A percentile compares a stretch with the other conserved stretches of the same genome.
These are phyloP conservation scores for Penicillium verhagenii DNA, from an alignment of 495 filamentous ascomycete species.

Conservation along the genomic window DNA sequence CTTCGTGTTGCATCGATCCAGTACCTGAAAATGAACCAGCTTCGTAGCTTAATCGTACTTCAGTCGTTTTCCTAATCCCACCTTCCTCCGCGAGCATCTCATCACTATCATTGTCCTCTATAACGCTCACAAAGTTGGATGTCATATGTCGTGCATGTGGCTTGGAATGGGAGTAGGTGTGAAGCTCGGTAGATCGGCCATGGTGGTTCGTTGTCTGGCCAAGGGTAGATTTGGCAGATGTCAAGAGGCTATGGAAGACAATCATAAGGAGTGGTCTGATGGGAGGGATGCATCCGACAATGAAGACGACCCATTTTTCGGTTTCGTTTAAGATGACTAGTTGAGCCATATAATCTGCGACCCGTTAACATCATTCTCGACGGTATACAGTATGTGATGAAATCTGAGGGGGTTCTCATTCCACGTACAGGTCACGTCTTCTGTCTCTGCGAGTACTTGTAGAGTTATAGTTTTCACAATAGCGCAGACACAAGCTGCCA, in stretches of 20 bases:
- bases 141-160: background rate
- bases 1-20: background rate
- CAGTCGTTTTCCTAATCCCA: conserved; percentile 13
- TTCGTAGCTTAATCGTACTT: conserved; percentile 14
- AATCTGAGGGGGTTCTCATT: background rate
- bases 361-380: too few species aligned
- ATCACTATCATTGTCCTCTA: conserved; percentile 5
- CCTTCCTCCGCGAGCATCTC: conserved; percentile 11
- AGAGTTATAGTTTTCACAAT: conserved; percentile 12
- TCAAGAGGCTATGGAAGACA: conserved; percentile 8
- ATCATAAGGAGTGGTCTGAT: conserved; percentile 12
- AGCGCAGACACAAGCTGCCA: conserved; percentile 17
- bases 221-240: background rate
- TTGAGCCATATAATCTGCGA: conserved; percentile 10
- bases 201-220: conserved; percentile 1
- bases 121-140: background rate
- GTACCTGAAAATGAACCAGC: background rate
- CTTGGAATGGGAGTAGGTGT: conserved; percentile 4
- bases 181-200: conserved; percentile 8
- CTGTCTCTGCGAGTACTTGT: conserved; percentile 3
- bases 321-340: conserved; percentile 14
- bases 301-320: conserved; percentile 19
- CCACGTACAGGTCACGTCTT: conserved; percentile 11
- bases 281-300: conserved; percentile 17
- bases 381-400: background rate